Conservation (phyloP, 495 filamentous ascomycete species). For the Corynascus novoguineensis region DNA sequence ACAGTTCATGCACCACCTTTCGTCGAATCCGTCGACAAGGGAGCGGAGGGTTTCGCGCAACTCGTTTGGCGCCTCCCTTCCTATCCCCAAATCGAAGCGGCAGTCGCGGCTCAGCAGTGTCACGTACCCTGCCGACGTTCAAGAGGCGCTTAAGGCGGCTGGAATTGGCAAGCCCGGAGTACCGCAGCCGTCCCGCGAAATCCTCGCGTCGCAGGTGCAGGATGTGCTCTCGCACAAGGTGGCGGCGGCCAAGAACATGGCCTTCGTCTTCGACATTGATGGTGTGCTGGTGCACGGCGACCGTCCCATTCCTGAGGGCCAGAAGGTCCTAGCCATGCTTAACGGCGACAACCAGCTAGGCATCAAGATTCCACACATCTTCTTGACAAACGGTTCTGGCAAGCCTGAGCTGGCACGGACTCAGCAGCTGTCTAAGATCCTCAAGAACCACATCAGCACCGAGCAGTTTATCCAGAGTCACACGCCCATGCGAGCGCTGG, state of each 20-base stretch:
- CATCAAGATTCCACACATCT: constrained; percentile 66
- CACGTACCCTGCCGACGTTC: constrained; percentile 33
- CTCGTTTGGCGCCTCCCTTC: constrained; percentile 72
- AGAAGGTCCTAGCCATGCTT: constrained; percentile 55
- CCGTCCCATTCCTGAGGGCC: constrained; percentile 55
- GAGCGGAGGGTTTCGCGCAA: constrained; percentile 66
- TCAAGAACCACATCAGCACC: constrained; percentile 51
- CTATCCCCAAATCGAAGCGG: constrained; percentile 68
- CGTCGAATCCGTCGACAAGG: constrained; percentile 59
- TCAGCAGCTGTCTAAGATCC: constrained; percentile 54
- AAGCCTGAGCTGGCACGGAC: constrained; percentile 55
- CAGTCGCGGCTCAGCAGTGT: constrained; percentile 59
- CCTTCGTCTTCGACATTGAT: constrained; percentile 63
- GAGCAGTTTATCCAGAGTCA: constrained; percentile 66
- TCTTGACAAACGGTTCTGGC: constrained; percentile 62
- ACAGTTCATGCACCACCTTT: constrained; percentile 69
- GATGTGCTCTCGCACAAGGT: constrained; percentile 66
- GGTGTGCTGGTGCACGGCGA: constrained; percentile 63
- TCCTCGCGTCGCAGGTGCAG: constrained; percentile 68
- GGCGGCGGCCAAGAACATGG: constrained; percentile 58
- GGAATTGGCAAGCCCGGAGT: constrained; percentile 31
- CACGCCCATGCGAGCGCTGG: constrained; percentile 61
- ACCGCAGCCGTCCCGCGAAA: constrained; percentile 55
- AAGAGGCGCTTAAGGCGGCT: constrained; percentile 31
- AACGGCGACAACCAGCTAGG: constrained; percentile 64